A percentile compares a stretch with the other conserved stretches of the same genome.
These are phyloP conservation scores for Ceriops tagal DNA, from an alignment of 345 rosid genomes.

Conservation along the genomic window DNA sequence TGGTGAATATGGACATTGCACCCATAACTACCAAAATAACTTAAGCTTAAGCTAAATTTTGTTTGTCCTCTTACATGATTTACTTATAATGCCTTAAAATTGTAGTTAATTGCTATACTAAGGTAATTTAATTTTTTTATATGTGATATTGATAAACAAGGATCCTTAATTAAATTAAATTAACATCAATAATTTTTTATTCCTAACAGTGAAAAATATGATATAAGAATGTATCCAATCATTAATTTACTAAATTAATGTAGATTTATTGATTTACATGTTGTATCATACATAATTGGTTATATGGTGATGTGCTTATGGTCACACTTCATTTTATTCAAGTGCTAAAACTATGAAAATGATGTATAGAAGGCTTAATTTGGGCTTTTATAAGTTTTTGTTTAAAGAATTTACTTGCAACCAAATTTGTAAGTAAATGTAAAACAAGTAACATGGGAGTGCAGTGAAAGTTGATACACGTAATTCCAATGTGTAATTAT, in stretches of 20 bases:
- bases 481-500: background rate
- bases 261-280: background rate
- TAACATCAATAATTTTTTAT: background rate
- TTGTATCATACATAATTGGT: background rate
- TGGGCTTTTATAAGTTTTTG: background rate
- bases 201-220: too few relatives aligned
- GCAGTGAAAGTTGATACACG: background rate
- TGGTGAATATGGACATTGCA: background rate
- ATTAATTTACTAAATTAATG: background rate
- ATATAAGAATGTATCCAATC: background rate
- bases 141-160: background rate
- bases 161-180: too few relatives aligned
- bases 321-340: background rate
- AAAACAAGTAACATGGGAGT: too few relatives aligned
- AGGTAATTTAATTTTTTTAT: background rate
- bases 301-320: background rate
- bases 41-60: background rate
- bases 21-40: background rate
- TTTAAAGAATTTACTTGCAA: background rate
- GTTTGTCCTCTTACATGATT: background rate
- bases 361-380: background rate
- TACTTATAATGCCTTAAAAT: background rate
- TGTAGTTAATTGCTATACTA: background rate
- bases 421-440: background rate
- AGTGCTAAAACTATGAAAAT: background rate